These are phyloP conservation scores for Ogataea angusta DNA, from an alignment of 805 yeast species.

Conservation along the genomic window DNA sequence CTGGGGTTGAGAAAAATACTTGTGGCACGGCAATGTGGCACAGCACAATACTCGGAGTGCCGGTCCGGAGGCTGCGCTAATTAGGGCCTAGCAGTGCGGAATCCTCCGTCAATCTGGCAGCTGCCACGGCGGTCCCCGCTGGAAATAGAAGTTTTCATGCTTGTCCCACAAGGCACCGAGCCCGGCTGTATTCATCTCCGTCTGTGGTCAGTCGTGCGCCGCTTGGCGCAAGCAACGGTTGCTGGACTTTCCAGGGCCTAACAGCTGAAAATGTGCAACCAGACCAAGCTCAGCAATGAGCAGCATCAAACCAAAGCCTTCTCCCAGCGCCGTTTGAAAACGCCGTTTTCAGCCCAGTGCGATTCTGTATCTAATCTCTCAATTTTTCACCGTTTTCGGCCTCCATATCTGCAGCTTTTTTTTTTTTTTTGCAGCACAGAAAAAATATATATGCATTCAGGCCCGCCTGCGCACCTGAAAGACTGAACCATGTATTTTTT, in stretches of 20 bases:
- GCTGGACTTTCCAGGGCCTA: too few relatives aligned
- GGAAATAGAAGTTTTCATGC: too few relatives aligned
- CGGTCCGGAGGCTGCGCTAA: neutral
- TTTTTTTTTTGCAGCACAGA: neutral
- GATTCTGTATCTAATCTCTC: neutral
- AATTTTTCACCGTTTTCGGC: conserved; percentile 1
- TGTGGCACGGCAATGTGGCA: conserved; percentile 3
- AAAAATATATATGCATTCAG: neutral
- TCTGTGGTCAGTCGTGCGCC: too few relatives aligned
- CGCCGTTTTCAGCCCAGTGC: too few relatives aligned
- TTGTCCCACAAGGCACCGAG: too few relatives aligned
- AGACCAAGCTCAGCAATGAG: too few relatives aligned
- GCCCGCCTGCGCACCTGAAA: neutral
- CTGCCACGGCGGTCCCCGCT: neutral
- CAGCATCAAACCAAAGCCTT: too few relatives aligned
- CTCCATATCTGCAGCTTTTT: neutral
- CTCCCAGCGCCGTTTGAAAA: too few relatives aligned
- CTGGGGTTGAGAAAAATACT: neutral
- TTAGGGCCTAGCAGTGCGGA: neutral
- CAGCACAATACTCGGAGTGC: neutral
- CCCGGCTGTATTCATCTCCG: too few relatives aligned
- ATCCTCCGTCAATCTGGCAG: conserved; percentile 5
- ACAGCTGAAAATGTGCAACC: too few relatives aligned
- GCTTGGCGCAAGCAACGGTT: too few relatives aligned
- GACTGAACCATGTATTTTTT: conserved; percentile 31